Evolutionary conservation across 2,329 filamentous ascomycete species (phyloP), one percentile per base, ranked within the genome.

Genomic region (Fusarium sp.): DNA sequence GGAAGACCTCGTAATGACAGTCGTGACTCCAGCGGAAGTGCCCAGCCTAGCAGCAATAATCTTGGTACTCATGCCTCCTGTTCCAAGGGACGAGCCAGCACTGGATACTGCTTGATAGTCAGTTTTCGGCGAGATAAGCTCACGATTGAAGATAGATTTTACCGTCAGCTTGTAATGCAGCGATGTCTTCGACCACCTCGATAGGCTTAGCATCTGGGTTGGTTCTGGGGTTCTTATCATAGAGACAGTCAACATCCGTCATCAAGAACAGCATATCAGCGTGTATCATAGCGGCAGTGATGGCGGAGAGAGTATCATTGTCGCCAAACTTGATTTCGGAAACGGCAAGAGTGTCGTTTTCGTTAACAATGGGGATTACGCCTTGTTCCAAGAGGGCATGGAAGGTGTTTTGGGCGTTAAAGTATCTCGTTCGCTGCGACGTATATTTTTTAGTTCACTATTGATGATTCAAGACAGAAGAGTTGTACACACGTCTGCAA

Each of bases 321-420:
- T 99, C 96, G 75, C 96, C 96, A 80, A 99, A 99, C 86, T 98
- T 98, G 85, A 99, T 99, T 88, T 99, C 96, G 48, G 95, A 93
- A 73, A 99, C 96, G 30, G 95, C 94, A 61, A 99, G 85, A 6
- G 96, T 99, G 82, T 99, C 96, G 82, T 99, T 99, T 84, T 99
- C 96, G 79, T 99, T 99, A 72, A 99, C 96, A 77, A 99, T 98
- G 15, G 96, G 96, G 71, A 99, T 97, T 31, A 98, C 95, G 5
- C 95, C 95, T 92, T 98, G 96, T 78, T 95, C 91, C 24, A 99
- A 85, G 51, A 98, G 88, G 82, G 97, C 94, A 58, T 91, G 89
- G 80, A 99, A 93, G 0, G 96, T 98, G 79, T 97, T 98, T 83
- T 98, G 95, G 1, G 96, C 96, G 84, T 99, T 99, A 72, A 95